A percentile compares a stretch with the other conserved stretches of the same genome.
Evolutionary conservation across 2,329 filamentous ascomycete species (phyloP).

Genomic region (Fusarium incarnatum): DNA sequence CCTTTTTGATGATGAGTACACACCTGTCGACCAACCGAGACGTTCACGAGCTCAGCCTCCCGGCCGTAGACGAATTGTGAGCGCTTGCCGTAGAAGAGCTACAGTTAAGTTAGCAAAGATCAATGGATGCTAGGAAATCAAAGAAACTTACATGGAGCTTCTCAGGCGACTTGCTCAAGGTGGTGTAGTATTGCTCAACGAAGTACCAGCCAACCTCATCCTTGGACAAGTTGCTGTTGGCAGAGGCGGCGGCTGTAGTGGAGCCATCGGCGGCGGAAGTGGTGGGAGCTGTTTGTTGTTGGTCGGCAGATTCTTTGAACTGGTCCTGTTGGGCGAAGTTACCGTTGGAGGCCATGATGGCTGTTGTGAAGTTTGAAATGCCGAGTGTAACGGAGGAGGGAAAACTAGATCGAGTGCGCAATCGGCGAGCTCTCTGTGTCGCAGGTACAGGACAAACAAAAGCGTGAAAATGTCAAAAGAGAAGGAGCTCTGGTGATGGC

Average conservation of each 20-base stretch:
- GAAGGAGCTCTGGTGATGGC: constrained; percentile 3
- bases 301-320: constrained; percentile 54
- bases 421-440: constrained; percentile 36
- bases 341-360: constrained; percentile 69
- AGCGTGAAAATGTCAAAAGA: constrained; percentile 20
- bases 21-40: constrained; percentile 89
- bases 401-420: constrained; percentile 41
- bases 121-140: background rate
- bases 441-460: constrained; percentile 24
- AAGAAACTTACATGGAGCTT: constrained; percentile 79
- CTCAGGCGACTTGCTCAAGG: constrained; percentile 91
- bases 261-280: constrained; percentile 49
- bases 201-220: constrained; percentile 99
- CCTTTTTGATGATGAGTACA: constrained; percentile 10
- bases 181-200: constrained; percentile 99
- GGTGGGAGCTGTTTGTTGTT: constrained; percentile 52
- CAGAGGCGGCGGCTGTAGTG: constrained; percentile 46
- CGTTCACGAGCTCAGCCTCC: constrained; percentile 88
- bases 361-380: constrained; percentile 32
- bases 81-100: constrained; percentile 95
- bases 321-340: constrained; percentile 61
- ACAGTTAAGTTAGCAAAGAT: constrained; percentile 20
- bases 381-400: constrained; percentile 25
- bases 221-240: constrained; percentile 71
- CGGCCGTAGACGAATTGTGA: constrained; percentile 94